These are phyloP conservation scores for Cyberlindnera bimundalis DNA, from an alignment of 805 yeast genomes.

Conservation along the genomic window DNA sequence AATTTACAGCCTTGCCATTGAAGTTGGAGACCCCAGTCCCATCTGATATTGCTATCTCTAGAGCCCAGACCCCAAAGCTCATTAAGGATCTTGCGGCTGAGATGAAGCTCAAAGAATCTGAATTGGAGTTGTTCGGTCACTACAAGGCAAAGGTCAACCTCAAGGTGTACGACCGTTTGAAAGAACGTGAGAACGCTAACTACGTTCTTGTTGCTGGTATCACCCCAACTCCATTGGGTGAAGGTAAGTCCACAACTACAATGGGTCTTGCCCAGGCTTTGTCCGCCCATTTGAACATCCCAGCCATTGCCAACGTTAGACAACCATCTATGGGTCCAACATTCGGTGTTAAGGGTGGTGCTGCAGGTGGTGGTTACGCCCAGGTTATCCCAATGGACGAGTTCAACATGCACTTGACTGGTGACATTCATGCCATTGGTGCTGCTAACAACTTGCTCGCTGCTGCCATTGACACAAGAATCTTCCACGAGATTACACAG, in stretches of 20 bases:
- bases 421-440: slow-evolving; percentile 82
- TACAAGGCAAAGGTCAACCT: slow-evolving; percentile 75
- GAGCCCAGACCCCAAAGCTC: slow-evolving; percentile 70
- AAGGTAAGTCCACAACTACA: slow-evolving; percentile 82
- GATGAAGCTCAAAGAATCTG: slow-evolving; percentile 62
- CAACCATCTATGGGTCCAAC: slow-evolving; percentile 91
- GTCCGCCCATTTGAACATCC: slow-evolving; percentile 67
- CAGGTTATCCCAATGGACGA: slow-evolving; percentile 90
- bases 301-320: slow-evolving; percentile 77
- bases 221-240: slow-evolving; percentile 84
- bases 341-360: slow-evolving; percentile 86
- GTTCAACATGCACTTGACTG: slow-evolving; percentile 81
- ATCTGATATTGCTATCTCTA: slow-evolving; percentile 73
- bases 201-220: slow-evolving; percentile 79
- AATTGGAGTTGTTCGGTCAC: slow-evolving; percentile 71
- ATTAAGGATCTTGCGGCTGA: slow-evolving; percentile 67
- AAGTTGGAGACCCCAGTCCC: slow-evolving; percentile 66
- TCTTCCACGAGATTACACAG: slow-evolving; percentile 79
- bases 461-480: slow-evolving; percentile 84
- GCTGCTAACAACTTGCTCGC: slow-evolving; percentile 79
- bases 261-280: slow-evolving; percentile 79
- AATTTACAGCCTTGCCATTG: slow-evolving; percentile 51
- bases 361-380: slow-evolving; percentile 88
- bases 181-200: slow-evolving; percentile 60
- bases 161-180: slow-evolving; percentile 57